Percentiles rank a stretch among this genome's conserved stretches.
Conservation (phyloP, 768 basidiomycete species). For the Tricholoma flavovirens region DNA sequence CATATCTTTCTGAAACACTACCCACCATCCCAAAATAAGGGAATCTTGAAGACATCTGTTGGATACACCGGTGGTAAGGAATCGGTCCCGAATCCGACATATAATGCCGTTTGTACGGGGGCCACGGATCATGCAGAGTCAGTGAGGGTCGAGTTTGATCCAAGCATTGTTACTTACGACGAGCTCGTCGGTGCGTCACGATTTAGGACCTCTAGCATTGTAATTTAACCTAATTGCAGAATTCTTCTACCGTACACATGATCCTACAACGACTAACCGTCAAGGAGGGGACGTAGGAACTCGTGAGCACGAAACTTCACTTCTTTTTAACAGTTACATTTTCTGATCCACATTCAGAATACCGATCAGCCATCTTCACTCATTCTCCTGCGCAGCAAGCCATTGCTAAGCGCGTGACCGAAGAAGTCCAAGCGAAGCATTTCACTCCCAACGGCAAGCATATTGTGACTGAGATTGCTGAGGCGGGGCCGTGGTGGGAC, state of each 20-base stretch:
- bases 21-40: slow-evolving; percentile 64
- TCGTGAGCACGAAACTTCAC: slow-evolving; percentile 45
- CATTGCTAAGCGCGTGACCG: slow-evolving; percentile 71
- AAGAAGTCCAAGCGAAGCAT: slow-evolving; percentile 79
- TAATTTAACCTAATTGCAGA: slow-evolving; percentile 36
- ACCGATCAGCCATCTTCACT: slow-evolving; percentile 90
- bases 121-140: slow-evolving; percentile 87
- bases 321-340: not conserved
- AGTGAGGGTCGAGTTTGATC: slow-evolving; percentile 81
- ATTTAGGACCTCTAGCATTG: not conserved
- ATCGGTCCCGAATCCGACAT: slow-evolving; percentile 51
- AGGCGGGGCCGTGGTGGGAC: slow-evolving; percentile 73
- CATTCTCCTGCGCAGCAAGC: slow-evolving; percentile 64
- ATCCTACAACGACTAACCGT: slow-evolving; percentile 77
- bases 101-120: slow-evolving; percentile 74
- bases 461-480: slow-evolving; percentile 73
- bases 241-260: slow-evolving; percentile 94
- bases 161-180: slow-evolving; percentile 66
- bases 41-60: slow-evolving; percentile 68
- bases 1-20: slow-evolving; percentile 81
- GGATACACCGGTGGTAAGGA: slow-evolving; percentile 76
- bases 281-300: slow-evolving; percentile 77
- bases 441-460: slow-evolving; percentile 65
- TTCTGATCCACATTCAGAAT: slow-evolving; percentile 46
- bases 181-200: slow-evolving; percentile 76